Evolutionary conservation across 805 yeast genomes (phyloP).

Genomic region (Candida tibetensis): DNA sequence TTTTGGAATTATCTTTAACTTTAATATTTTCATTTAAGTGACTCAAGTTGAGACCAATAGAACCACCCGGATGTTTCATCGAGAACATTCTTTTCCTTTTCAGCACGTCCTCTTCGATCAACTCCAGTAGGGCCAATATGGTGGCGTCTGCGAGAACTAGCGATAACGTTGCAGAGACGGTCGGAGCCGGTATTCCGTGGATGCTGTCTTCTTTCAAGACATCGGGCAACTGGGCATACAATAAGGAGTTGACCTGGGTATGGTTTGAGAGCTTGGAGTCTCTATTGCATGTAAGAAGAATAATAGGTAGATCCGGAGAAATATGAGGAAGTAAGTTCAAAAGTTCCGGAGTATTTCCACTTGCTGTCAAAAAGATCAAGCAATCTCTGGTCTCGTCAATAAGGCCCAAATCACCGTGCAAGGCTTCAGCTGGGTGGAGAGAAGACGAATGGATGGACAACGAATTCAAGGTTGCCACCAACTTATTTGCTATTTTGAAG

Average conservation of each 20-base stretch:
- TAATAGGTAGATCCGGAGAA: conserved; percentile 49
- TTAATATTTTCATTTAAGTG: conserved; percentile 30
- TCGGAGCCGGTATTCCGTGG: conserved; percentile 86
- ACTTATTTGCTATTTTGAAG: conserved; percentile 70
- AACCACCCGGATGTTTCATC: conserved; percentile 86
- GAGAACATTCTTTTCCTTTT: conserved; percentile 59
- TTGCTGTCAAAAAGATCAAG: conserved; percentile 66
- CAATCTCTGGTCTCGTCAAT: conserved; percentile 53
- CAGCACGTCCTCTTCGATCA: conserved; percentile 54
- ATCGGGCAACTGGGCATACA: conserved; percentile 62
- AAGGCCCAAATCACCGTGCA: conserved; percentile 86
- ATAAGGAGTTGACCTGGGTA: conserved; percentile 48
- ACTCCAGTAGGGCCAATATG: conserved; percentile 68
- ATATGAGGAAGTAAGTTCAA: conserved; percentile 55
- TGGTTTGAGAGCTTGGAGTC: conserved; percentile 53
- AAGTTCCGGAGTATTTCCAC: conserved; percentile 83
- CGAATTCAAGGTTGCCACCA: conserved; percentile 80
- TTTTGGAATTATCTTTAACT: conserved; percentile 4
- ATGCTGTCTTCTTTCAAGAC: conserved; percentile 56
- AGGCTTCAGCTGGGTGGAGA: conserved; percentile 82
- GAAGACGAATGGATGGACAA: conserved; percentile 64
- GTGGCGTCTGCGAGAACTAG: conserved; percentile 77
- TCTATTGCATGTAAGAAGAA: conserved; percentile 62
- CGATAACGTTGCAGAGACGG: conserved; percentile 76
- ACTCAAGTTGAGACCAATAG: conserved; percentile 60